Evolutionary conservation across 1,139 yeast species (phyloP).

Genomic region (Taiozyma sp.): DNA sequence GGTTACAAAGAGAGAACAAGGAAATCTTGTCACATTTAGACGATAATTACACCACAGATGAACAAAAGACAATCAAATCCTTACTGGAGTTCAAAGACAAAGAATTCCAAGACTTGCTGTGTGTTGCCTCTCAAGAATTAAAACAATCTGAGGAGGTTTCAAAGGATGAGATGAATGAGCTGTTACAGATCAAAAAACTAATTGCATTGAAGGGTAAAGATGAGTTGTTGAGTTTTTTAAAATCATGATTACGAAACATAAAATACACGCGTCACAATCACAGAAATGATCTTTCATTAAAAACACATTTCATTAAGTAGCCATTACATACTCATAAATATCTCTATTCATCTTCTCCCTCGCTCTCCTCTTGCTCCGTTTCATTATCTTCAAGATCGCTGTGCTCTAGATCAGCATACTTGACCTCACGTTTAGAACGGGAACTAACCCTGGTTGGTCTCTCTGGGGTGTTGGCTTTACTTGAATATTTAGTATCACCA

Average conservation of each 20-base stretch:
- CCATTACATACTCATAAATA: neutral
- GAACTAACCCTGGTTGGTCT: constrained; percentile 41
- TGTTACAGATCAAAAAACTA: constrained; percentile 53
- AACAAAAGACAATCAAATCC: constrained; percentile 24
- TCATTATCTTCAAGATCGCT: constrained; percentile 15
- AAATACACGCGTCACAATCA: neutral
- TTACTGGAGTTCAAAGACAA: constrained; percentile 27
- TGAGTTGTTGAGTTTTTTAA: constrained; percentile 55
- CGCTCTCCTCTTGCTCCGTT: constrained; percentile 6
- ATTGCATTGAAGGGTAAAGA: constrained; percentile 69
- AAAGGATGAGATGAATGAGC: constrained; percentile 32
- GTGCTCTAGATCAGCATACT: constrained; percentile 34
- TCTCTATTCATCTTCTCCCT: neutral
- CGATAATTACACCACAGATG: constrained; percentile 25
- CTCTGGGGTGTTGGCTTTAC: neutral
- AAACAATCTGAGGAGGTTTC: constrained; percentile 11
- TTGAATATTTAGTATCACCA: constrained; percentile 8
- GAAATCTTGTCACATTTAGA: constrained; percentile 30
- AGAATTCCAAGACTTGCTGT: constrained; percentile 34
- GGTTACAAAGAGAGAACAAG: constrained; percentile 25
- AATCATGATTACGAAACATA: constrained; percentile 3
- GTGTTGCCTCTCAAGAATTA: constrained; percentile 29
- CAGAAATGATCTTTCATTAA: neutral
- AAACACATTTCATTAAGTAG: neutral
- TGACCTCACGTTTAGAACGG: constrained; percentile 34